phyloP scores from a whole-genome alignment of 2,329 filamentous ascomycete species.

The Fusarium chaquense region DNA sequence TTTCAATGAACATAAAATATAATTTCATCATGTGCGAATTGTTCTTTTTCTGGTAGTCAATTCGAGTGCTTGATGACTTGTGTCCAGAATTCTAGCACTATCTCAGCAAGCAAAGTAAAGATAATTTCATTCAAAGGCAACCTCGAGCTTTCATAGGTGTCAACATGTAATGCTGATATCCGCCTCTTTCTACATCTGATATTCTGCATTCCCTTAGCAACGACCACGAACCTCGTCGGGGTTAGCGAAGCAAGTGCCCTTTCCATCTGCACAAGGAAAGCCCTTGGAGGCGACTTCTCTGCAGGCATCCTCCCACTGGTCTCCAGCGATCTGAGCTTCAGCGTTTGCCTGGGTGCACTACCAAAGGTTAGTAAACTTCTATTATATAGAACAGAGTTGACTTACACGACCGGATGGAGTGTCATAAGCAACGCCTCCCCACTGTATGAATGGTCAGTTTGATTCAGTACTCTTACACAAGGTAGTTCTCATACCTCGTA shows the following conservation, averaged over 20 bases:
- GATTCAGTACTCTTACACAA: accelerated
- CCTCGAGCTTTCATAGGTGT: background rate
- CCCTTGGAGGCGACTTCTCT: slow-evolving; percentile 31
- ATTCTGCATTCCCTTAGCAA: slow-evolving; percentile 5
- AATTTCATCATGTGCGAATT: background rate
- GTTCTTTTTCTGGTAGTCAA: background rate
- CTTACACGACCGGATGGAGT: slow-evolving; percentile 36
- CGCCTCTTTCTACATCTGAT: accelerated
- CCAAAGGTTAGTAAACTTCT: background rate
- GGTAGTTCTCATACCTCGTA: slow-evolving; percentile 13
- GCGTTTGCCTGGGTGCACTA: slow-evolving; percentile 27
- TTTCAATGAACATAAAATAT: background rate
- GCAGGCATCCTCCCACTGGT: slow-evolving; percentile 43
- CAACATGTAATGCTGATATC: no score
- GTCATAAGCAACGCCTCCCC: slow-evolving; percentile 33
- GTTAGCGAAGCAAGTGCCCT: slow-evolving; percentile 37
- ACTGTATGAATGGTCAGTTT: slow-evolving; percentile 10
- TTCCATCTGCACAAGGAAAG: slow-evolving; percentile 35
- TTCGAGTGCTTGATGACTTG: no score
- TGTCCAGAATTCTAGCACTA: background rate
- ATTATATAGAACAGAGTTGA: background rate
- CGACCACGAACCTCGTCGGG: slow-evolving; percentile 21
- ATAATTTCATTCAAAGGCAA: background rate
- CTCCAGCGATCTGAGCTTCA: slow-evolving; percentile 34
- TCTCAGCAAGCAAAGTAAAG: background rate